Conservation (phyloP, 176 grass and related monocot genomes). For the Carex parvula region DNA sequence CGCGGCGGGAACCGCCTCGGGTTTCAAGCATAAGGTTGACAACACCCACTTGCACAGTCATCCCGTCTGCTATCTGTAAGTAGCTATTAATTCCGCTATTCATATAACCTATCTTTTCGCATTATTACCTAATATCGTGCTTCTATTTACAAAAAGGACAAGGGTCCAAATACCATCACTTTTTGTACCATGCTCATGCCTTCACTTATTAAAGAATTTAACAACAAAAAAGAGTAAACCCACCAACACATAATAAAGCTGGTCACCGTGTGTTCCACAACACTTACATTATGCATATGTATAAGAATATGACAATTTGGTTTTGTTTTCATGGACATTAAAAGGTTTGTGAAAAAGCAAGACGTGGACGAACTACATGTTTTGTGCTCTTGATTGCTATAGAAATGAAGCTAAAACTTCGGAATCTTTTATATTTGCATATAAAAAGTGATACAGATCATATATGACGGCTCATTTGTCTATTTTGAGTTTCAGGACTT, state of each 20-base stretch:
- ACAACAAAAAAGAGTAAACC: not conserved
- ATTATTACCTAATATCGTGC: not conserved
- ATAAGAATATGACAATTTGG: not conserved
- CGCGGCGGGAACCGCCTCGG: conserved; percentile 51
- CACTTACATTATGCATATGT: not conserved
- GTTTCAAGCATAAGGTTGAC: conserved; percentile 96
- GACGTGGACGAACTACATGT: not conserved
- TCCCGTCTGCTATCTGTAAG: conserved; percentile 93
- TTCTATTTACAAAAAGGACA: not conserved
- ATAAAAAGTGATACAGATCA: not conserved
- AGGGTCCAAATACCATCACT: not conserved
- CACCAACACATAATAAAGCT: not conserved
- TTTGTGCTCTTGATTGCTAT: not conserved
- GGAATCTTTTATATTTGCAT: not conserved
- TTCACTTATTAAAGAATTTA: not conserved
- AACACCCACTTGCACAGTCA: conserved; percentile 92
- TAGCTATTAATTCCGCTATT: not conserved
- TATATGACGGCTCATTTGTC: not conserved
- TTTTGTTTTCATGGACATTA: not conserved
- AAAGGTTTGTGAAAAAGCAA: not conserved
- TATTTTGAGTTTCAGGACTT: not conserved
- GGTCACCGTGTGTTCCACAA: not conserved
- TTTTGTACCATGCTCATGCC: not conserved
- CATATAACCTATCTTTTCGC: not conserved
- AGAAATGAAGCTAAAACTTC: not conserved